phyloP scores from a whole-genome alignment of 2,329 filamentous ascomycete genomes.

The Colletotrichum incanum region DNA sequence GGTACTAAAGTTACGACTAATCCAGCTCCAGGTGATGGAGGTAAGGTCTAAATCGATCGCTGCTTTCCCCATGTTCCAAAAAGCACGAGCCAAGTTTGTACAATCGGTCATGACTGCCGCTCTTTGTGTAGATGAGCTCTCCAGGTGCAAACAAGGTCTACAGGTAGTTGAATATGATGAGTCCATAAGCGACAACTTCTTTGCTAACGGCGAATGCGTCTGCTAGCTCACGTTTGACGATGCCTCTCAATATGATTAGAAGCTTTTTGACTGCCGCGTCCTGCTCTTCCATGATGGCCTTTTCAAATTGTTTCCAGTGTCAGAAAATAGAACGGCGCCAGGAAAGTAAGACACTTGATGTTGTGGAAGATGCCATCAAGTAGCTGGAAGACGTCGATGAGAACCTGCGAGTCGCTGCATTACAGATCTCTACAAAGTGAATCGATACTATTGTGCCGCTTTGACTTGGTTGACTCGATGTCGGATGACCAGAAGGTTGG shows the following conservation, averaged over 20 bases:
- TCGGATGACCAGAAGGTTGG: slow-evolving; percentile 44
- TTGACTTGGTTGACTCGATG: slow-evolving; percentile 42
- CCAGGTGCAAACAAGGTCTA: slow-evolving; percentile 69
- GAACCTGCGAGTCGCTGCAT: slow-evolving; percentile 44
- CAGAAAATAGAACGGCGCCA: slow-evolving; percentile 46
- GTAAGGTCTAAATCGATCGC: slow-evolving; percentile 56
- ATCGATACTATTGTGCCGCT: slow-evolving; percentile 40
- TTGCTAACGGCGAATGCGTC: slow-evolving; percentile 65
- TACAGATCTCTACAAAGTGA: slow-evolving; percentile 45
- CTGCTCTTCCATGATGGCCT: slow-evolving; percentile 42
- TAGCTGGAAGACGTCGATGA: slow-evolving; percentile 44
- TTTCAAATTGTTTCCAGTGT: slow-evolving; percentile 46
- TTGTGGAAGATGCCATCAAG: slow-evolving; percentile 40
- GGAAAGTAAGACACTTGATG: slow-evolving; percentile 43
- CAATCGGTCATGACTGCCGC: slow-evolving; percentile 57
- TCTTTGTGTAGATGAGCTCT: slow-evolving; percentile 56
- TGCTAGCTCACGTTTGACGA: slow-evolving; percentile 67
- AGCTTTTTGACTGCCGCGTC: slow-evolving; percentile 41
- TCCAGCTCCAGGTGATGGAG: slow-evolving; percentile 60
- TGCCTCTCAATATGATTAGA: slow-evolving; percentile 44
- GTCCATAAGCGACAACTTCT: slow-evolving; percentile 67
- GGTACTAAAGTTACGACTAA: slow-evolving; percentile 61
- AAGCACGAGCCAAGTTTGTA: slow-evolving; percentile 52
- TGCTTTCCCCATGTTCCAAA: slow-evolving; percentile 46
- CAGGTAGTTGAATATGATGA: slow-evolving; percentile 66